phyloP scores from a whole-genome alignment of 2,329 filamentous ascomycete genomes.

The Fusarium continuum region DNA sequence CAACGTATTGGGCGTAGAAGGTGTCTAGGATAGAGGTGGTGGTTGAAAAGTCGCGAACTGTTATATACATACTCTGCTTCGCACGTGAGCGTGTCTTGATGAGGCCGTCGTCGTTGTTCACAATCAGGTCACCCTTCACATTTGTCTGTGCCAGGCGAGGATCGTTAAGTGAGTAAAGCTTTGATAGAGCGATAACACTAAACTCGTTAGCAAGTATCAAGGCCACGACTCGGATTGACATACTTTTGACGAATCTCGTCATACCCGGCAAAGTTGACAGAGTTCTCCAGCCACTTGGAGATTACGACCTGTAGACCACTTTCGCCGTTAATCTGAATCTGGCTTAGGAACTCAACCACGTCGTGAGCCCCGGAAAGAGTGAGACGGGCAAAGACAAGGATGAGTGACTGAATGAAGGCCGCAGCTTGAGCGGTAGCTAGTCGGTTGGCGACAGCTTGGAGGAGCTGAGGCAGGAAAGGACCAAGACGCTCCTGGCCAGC shows the following conservation, averaged over 20 bases:
- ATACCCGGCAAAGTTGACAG: conserved; percentile 95
- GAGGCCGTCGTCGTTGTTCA: conserved; percentile 74
- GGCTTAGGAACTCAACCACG: conserved; percentile 89
- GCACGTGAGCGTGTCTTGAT: conserved; percentile 96
- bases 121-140: conserved; percentile 92
- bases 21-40: conserved; percentile 25
- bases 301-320: conserved; percentile 90
- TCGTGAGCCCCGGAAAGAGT: conserved; percentile 86
- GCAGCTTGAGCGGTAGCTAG: conserved; percentile 84
- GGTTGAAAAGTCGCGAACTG: conserved; percentile 27
- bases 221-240: conserved; percentile 45
- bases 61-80: conserved; percentile 71
- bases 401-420: conserved; percentile 93
- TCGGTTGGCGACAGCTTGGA: conserved; percentile 87
- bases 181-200: conserved; percentile 91
- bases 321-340: conserved; percentile 80
- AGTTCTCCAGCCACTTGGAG: conserved; percentile 97
- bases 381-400: conserved; percentile 91
- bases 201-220: conserved; percentile 43
- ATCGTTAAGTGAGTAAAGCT: conserved; percentile 89
- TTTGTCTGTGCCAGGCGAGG: conserved; percentile 78
- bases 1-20: conserved; percentile 33
- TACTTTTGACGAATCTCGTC: conserved; percentile 97
- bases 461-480: conserved; percentile 86
- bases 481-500: conserved; percentile 91